Evolutionary conservation across 352 stramenopile species (phyloP).

Genomic region (Globisporangium polare): DNA sequence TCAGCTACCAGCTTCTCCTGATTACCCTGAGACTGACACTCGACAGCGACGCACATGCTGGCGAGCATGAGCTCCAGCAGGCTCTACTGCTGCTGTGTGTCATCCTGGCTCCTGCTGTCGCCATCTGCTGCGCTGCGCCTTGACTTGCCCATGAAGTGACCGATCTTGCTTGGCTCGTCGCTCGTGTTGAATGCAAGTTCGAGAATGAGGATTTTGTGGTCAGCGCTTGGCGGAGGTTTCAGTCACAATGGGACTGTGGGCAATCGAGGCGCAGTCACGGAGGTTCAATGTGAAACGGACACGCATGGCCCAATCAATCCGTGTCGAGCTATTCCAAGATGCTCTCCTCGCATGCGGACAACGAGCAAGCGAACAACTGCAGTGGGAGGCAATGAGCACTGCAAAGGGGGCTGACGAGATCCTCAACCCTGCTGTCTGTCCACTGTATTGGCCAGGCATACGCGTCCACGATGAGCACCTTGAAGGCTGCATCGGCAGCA

Average conservation of each 20-base stretch:
- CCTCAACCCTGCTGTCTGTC: not conserved
- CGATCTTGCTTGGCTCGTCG: not conserved
- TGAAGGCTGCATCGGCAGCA: not conserved
- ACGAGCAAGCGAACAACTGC: no score
- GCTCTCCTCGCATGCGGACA: no score
- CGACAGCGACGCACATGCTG: slow-evolving; percentile 12
- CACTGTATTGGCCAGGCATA: not conserved
- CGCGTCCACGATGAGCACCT: not conserved
- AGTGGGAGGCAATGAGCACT: not conserved
- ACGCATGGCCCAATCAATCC: not conserved
- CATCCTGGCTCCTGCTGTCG: not conserved
- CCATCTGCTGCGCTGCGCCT: not conserved
- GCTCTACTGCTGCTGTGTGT: not conserved
- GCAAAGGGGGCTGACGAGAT: not conserved
- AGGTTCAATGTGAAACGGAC: not conserved
- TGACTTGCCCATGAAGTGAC: not conserved
- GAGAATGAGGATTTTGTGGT: not conserved
- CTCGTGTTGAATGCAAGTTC: not conserved
- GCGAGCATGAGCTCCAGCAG: slow-evolving; percentile 1
- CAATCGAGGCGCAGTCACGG: not conserved
- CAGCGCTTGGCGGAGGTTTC: not conserved
- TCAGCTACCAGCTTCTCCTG: not conserved
- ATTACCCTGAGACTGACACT: not conserved
- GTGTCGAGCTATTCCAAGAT: not conserved
- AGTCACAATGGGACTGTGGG: no score